Base-by-base conservation (phyloP, 768 basidiomycete genomes). In the Hygrophorus pudorinus region DNA sequence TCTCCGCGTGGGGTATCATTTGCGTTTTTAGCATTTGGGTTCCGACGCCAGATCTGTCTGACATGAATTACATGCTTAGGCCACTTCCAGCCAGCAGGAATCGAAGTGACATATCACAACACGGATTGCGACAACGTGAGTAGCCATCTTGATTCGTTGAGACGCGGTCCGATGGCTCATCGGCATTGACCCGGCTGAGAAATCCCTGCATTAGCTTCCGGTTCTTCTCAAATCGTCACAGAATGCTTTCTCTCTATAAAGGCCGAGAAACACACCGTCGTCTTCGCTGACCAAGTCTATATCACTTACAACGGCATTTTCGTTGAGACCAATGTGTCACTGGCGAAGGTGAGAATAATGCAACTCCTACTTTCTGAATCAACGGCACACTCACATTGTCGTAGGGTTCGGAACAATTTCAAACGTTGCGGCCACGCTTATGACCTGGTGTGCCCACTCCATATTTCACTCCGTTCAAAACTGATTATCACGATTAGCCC, bases 371-470 rank as follows among this genome's bases (percentile, higher is more conserved):
- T 30, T 38, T 51, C 36, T 21, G 21, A 43, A 46, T 29, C 42
- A 36, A 29, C 18, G 38, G 17, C 43, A 51, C 34, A 28, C 47
- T 51, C 49, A 42, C 54, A 51, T 49, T 41, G 40, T 41, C 42
- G 32, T 55, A 87, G 85, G 60, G 79, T 86, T 47, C 75, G 74
- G 54, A 72, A 81, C 52, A 70, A 65, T 30, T 87, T 77, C 59
- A 73, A 64, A 39, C 56, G 54, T 30, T 86, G 83, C 50, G 63
- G 59, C 12, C 83, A 85, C 53, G 60, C 62, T 50, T 70, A 68
- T 50, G 63, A 72, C 55, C 48, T 74, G 63, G 81, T 83, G 48
- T 42, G 72, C 54, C 36, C 43, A 41, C 41, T 50, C 31, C 40
- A 45, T 48, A 42, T 37, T n/a, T 35, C n/a, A 11, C 28, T 41